phyloP scores from a whole-genome alignment of 495 filamentous ascomycete genomes.

The Podospora conica region DNA sequence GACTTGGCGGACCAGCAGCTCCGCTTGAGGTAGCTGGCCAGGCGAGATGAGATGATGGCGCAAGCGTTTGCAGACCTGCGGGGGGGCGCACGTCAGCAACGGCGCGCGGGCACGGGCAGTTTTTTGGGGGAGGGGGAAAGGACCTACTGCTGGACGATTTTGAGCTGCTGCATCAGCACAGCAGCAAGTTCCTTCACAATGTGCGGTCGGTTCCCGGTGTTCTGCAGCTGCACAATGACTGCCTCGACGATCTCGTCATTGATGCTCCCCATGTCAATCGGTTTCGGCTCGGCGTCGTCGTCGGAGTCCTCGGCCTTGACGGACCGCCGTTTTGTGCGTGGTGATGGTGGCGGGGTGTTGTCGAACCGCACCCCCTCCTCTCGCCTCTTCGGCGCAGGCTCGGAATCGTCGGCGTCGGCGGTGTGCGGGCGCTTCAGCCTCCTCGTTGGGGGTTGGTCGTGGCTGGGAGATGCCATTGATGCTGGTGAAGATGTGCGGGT shows the following conservation, averaged over 20 bases:
- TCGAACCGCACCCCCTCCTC: conserved; percentile 51
- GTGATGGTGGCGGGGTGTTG: conserved; percentile 82
- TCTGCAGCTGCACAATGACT: conserved; percentile 84
- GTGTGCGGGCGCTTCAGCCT: conserved; percentile 79
- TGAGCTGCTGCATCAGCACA: conserved; percentile 66
- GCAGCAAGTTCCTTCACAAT: conserved; percentile 89
- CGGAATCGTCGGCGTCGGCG: conserved; percentile 44
- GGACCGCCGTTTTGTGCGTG: conserved; percentile 32
- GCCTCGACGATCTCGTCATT: conserved; percentile 92
- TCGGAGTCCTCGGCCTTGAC: conserved; percentile 39
- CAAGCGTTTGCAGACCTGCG: conserved; percentile 88
- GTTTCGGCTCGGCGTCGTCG: conserved; percentile 32
- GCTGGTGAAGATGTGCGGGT: conserved; percentile 47
- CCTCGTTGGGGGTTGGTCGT: conserved; percentile 63
- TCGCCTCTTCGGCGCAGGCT: conserved; percentile 41
- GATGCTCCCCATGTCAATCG: conserved; percentile 80
- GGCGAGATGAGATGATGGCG: conserved; percentile 87
- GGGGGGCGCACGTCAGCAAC: conserved; percentile 30
- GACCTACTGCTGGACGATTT: conserved; percentile 89
- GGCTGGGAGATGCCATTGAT: conserved; percentile 46
- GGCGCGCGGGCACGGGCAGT: not conserved
- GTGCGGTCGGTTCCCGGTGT: conserved; percentile 88
- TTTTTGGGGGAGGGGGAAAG: conserved; percentile 10
- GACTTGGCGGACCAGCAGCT: conserved; percentile 68
- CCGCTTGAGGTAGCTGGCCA: conserved; percentile 84